Conservation (phyloP, 2,329 filamentous ascomycete genomes). For the Cytospora paraplurivora region DNA sequence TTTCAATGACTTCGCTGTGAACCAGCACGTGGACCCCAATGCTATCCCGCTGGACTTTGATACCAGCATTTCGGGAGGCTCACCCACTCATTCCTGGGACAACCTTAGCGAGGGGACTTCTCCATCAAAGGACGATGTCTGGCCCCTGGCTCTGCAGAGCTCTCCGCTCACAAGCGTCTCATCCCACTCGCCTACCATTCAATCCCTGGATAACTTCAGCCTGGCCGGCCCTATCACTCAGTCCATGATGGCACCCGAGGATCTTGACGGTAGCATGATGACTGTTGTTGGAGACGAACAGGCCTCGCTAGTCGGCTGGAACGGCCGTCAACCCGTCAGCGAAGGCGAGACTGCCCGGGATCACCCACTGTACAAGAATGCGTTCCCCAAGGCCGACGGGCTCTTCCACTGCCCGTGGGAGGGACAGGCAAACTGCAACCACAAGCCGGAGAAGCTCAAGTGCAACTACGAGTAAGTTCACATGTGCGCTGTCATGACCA, state of each 20-base stretch:
- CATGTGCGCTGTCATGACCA: background rate
- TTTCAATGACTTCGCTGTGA: conserved; percentile 49
- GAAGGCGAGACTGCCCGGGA: conserved; percentile 63
- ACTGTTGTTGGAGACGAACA: conserved; percentile 41
- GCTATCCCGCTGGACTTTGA: conserved; percentile 59
- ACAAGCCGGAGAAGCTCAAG: conserved; percentile 94
- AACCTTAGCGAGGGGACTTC: conserved; percentile 56
- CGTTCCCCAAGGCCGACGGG: conserved; percentile 67
- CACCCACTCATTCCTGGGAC: conserved; percentile 55
- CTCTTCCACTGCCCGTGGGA: conserved; percentile 93
- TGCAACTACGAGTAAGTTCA: conserved; percentile 96
- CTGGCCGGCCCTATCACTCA: conserved; percentile 30
- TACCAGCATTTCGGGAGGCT: conserved; percentile 49
- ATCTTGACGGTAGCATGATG: conserved; percentile 41
- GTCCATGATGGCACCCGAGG: conserved; percentile 43
- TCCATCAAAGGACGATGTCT: conserved; percentile 55
- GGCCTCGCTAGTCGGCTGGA: conserved; percentile 45
- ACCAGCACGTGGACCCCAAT: conserved; percentile 56
- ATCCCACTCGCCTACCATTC: conserved; percentile 26
- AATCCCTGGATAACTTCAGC: conserved; percentile 25
- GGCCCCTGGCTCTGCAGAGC: conserved; percentile 44
- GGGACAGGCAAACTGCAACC: conserved; percentile 71
- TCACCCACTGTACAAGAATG: conserved; percentile 72
- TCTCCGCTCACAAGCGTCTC: conserved; percentile 45
- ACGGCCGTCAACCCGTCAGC: conserved; percentile 49